Base-by-base conservation (phyloP, 768 basidiomycete species). In the Rhizopogon vesiculosus region DNA sequence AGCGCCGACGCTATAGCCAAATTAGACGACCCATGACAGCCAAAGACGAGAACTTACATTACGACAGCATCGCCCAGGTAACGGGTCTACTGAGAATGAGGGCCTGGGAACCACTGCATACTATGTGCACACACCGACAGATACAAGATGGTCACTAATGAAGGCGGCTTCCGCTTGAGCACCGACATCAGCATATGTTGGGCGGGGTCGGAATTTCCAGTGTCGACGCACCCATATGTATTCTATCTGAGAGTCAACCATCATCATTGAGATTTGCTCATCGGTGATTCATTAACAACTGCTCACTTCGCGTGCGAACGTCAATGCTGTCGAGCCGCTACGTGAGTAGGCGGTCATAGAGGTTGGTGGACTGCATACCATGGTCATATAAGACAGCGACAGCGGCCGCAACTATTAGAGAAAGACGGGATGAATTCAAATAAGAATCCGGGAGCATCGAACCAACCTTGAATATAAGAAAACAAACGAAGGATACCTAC, bases 51-150 rank as follows among this genome's bases (percentile, higher is more conserved):
- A 18, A 59, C 66, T 33, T 59, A 69, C 68, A 69, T 39, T 3
- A 69, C 61, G 42, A 71, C 62, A 28, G 60, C 38, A 57, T 71
- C 68, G 25, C 68, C 68, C 16, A 69, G 41, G 31, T 69, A 69
- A 49, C 68, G 69, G 31, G 65, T 68, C 68, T 69, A 51, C 42
- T 19, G 39, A 25, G 50, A 28, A 43, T 39, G 12, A 51, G 57
- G 46, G 45, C 33, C 13, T 38, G 28, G 33, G n/a, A 7, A 29
- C 38, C 42, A 16, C 7, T 16, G 3, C 1, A 16, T 16, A 10
- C 5, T 44, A 29, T 2, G 42, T 39, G 35, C 13, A 42, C 69
- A 60, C 48, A 69, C 69, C 38, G 63, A 58, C 28, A 59, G 35
- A 25, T 69, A 71, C 12, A 69, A 45, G 39, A 38, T 51, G n/a